Percentiles rank a stretch among this genome's conserved stretches.
phyloP scores from a whole-genome alignment of 2,329 filamentous ascomycete genomes.

The Diaporthe longicolla region DNA sequence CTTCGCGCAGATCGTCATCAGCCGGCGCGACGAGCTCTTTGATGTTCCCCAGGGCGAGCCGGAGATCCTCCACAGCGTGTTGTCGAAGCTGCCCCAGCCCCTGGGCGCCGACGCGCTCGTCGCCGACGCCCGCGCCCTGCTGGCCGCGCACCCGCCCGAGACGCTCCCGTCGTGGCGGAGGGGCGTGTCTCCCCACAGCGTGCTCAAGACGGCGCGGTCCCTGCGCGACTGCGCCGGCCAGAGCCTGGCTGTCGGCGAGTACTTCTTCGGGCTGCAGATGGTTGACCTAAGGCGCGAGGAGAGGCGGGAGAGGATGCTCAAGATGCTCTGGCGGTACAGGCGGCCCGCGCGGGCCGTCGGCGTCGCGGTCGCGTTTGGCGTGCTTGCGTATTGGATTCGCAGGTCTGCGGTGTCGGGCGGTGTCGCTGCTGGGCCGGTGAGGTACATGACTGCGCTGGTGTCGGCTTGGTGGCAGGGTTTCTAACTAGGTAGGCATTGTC shows the following conservation, averaged over 20 bases:
- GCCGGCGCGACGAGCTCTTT: conserved; percentile 86
- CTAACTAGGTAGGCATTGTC: neutral
- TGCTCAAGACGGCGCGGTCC: conserved; percentile 84
- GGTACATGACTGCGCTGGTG: conserved; percentile 45
- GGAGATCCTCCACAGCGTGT: conserved; percentile 90
- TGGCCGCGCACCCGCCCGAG: conserved; percentile 78
- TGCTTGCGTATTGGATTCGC: conserved; percentile 77
- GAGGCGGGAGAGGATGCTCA: conserved; percentile 63
- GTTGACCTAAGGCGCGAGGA: conserved; percentile 79
- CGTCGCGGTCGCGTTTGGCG: conserved; percentile 75
- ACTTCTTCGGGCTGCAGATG: conserved; percentile 79
- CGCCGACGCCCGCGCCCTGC: conserved; percentile 73
- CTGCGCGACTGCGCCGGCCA: conserved; percentile 65
- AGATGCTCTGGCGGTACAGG: conserved; percentile 74
- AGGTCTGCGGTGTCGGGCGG: conserved; percentile 54
- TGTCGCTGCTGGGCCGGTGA: conserved; percentile 36
- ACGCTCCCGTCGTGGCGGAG: conserved; percentile 75
- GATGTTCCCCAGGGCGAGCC: conserved; percentile 86
- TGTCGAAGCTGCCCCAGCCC: conserved; percentile 87
- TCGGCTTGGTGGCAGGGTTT: conserved; percentile 35
- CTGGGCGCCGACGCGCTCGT: conserved; percentile 87
- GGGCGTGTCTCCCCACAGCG: conserved; percentile 80
- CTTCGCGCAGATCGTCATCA: conserved; percentile 89
- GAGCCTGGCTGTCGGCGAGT: conserved; percentile 75
- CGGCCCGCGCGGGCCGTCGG: conserved; percentile 73